Base-by-base conservation (phyloP, 176 grass and related monocot species). In the Dendrocalamus sinicus region DNA sequence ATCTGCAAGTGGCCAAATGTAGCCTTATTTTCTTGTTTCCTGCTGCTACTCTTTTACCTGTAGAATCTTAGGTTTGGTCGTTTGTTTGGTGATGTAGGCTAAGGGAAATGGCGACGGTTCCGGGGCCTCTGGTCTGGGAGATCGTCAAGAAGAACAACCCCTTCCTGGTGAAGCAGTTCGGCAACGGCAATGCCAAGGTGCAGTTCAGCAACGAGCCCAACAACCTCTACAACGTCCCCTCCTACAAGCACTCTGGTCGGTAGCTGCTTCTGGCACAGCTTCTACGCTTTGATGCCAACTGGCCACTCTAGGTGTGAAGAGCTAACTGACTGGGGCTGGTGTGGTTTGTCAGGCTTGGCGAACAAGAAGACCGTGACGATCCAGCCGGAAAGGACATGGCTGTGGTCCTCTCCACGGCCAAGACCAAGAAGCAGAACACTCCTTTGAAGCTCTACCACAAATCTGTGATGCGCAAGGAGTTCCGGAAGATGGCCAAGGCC, bases 121-220 rank as follows among this genome's bases (percentile, higher is more conserved):
- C 93, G 6, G 94, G 94, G 4, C 92, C 91, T 67, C 79, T 95
- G 22, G 87, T 99, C 40, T 96, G 97, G 97, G 90, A 99, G 94
- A 84, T 99, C n/a, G 94, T 99, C 55, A 94, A 91, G 86, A 94
- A 92, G 72, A 94, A 99, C 82, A 98, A 98, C 81, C 77, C 73
- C 73, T 98, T 96, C 76, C 70, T 92, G 20, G 77, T 99, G 77
- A 99, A 96, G 87, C 90, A 99, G 80, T 99, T 96, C 51, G 93
- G 92, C 24, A 99, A 92, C 19, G 87, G 92, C 59, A 96, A 94
- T 55, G 89, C 96, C 62, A 93, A 86, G 86, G 94, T 96, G 23
- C 94, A 96, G 82, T 99, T 99, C 91, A 92, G 79, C 90, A 99
- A 91, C 84, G 92, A 99, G 94, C 86, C 94, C 6, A 99, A 94